Conservation (phyloP, 208 protist species). For the Porcisia deanei region DNA sequence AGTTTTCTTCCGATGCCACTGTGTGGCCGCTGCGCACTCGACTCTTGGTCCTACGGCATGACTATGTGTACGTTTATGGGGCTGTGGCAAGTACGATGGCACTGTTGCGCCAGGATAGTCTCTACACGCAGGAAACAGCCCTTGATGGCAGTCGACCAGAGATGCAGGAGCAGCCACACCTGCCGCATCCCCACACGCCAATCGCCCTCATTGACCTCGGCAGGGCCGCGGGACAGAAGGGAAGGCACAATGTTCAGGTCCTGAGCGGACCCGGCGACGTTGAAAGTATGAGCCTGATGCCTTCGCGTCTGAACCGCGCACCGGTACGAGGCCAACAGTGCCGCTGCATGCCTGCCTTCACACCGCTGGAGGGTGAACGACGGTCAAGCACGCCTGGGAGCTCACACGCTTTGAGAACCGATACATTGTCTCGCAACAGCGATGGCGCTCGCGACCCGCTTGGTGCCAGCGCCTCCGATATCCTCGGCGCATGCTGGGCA, state of each 20-base stretch:
- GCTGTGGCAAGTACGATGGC: slow-evolving; percentile 43
- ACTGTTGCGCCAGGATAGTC: slow-evolving; percentile 33
- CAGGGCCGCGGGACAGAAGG: slow-evolving; percentile 2
- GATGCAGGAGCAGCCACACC: not conserved
- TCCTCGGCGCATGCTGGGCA: slow-evolving; percentile 14
- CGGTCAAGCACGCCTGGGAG: no score
- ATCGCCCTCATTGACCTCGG: slow-evolving; percentile 43
- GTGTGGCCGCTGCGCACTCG: slow-evolving; percentile 61
- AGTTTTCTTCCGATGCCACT: slow-evolving; percentile 21
- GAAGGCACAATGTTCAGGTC: slow-evolving; percentile 25
- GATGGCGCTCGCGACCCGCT: not conserved
- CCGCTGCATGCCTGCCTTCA: not conserved
- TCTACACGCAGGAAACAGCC: not conserved
- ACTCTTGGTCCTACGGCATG: slow-evolving; percentile 35
- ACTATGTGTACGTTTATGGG: slow-evolving; percentile 65
- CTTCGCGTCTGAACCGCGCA: slow-evolving; percentile 25
- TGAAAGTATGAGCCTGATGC: slow-evolving; percentile 35
- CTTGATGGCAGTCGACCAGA: not conserved
- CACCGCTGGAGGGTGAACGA: not conserved
- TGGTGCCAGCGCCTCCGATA: not conserved
- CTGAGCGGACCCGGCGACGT: slow-evolving; percentile 44
- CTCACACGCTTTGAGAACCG: no score
- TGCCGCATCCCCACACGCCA: slow-evolving; percentile 38
- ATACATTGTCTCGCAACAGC: not conserved
- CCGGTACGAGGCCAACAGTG: not conserved